Percentiles rank a stretch among this genome's conserved stretches.
Conservation (phyloP, 1,284 basidiomycete species). For the Cryptococcus sp. region DNA sequence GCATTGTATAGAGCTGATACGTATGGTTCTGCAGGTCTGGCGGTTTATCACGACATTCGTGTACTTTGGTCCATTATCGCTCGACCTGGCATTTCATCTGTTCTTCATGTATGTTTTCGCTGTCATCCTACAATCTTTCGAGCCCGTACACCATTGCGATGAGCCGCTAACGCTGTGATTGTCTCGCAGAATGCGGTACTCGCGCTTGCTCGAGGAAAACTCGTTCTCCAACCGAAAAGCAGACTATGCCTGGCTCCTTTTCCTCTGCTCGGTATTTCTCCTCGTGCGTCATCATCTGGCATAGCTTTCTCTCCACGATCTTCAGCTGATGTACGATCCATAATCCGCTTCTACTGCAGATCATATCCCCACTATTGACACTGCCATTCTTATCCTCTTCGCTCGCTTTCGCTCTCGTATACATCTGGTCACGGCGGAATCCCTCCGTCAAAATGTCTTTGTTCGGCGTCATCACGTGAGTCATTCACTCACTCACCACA, state of each 20-base stretch:
- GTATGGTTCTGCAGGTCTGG: constrained; percentile 67
- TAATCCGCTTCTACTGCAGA: constrained; percentile 54
- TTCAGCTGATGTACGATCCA: constrained; percentile 1
- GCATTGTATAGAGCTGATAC: constrained; percentile 5
- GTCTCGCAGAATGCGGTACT: constrained; percentile 83
- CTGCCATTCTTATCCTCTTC: constrained; percentile 68
- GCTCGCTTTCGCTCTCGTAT: constrained; percentile 89
- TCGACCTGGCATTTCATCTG: constrained; percentile 96
- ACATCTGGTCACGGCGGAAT: constrained; percentile 93
- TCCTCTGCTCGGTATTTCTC: constrained; percentile 76
- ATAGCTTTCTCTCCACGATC: not conserved
- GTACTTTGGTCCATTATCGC: constrained; percentile 88
- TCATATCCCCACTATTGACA: constrained; percentile 79
- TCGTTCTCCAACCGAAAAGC: constrained; percentile 87
- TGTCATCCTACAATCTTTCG: not conserved
- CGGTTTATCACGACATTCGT: constrained; percentile 87
- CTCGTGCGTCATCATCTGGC: constrained; percentile 60
- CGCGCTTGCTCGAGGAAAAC: constrained; percentile 91
- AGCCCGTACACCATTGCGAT: not conserved
- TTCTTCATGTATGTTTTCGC: constrained; percentile 83
- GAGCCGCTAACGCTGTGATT: not conserved
- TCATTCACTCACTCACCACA: not conserved
- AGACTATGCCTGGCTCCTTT: constrained; percentile 90
- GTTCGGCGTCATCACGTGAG: constrained; percentile 81
- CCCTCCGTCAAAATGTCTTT: constrained; percentile 91